Base-by-base conservation (phyloP, 176 grass and related monocot species). In the Pontederia paniculata region DNA sequence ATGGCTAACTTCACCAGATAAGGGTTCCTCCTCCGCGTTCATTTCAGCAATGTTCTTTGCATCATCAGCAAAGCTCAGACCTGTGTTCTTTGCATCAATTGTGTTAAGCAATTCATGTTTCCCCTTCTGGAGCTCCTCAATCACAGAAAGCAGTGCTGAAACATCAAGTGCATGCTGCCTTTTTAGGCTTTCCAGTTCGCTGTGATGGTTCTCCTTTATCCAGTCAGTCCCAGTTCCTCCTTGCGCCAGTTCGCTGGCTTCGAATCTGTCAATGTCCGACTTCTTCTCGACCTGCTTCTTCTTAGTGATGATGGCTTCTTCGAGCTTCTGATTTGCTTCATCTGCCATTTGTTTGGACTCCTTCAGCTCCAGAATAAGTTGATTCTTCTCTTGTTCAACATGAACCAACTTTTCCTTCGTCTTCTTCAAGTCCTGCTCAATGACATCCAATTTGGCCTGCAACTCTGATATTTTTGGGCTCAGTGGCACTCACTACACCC, bases 231-330 rank as follows among this genome's bases (percentile, higher is more conserved):
- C 86, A 5, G 91, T 74, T 49, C 77, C 70, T 0, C 63, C 77
- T 73, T 84, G 74, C 78, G 88, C 94, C 3, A 88, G 72, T 77
- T 99, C 94, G n/a, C 77, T 73, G 0, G 94, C 87, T 9, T 87
- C 70, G 66, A 99, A 99, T 70, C 93, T 93, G 80, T 93, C 94
- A 8, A 99, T 88, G 74, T 99, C 87, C 0, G 73, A 82, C 57
- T 65, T 83, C 65, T 93, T 87, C 67, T 99, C 87, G 0, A 80
- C 87, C 70, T 73, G 77, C 31, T 75, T 70, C 31, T 75, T 70
- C 84, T 84, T 81, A 44, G 87, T 87, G 73, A 73, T 77, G 68
- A 84, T 65, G 3, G 80, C 83, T 68, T 88, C 87, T 66, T 93
- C 80, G 58, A 99, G 94, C 83, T 93, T 83, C 69, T 88, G 87